These are phyloP conservation scores for Solanum phureja DNA, from an alignment of 257 asterid species.

Conservation along the genomic window DNA sequence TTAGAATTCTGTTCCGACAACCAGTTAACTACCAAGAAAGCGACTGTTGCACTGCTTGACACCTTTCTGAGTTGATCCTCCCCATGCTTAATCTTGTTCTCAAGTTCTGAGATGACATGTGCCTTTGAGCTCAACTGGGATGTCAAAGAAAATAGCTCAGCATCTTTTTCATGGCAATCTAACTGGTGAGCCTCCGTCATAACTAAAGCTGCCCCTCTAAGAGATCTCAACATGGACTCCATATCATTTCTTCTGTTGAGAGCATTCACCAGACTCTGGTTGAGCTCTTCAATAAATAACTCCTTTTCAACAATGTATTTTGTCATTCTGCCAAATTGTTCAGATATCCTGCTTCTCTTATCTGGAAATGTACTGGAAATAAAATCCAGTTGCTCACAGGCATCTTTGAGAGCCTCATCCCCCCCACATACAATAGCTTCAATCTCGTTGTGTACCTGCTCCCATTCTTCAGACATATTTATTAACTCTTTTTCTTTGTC, in stretches of 20 bases:
- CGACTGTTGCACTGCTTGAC: conserved; percentile 73
- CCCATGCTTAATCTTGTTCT: conserved; percentile 35
- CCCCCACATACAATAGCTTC: conserved; percentile 66
- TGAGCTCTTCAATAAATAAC: conserved; percentile 52
- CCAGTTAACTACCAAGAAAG: conserved; percentile 64
- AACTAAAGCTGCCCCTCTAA: conserved; percentile 83
- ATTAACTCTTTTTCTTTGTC: conserved; percentile 45
- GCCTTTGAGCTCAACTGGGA: conserved; percentile 38
- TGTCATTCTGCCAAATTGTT: conserved; percentile 60
- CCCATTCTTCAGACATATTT: conserved; percentile 45
- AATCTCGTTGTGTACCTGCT: conserved; percentile 40
- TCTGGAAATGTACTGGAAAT: conserved; percentile 43
- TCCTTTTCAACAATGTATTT: conserved; percentile 59
- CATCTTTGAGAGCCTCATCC: conserved; percentile 56
- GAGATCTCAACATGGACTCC: conserved; percentile 91
- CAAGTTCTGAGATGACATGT: conserved; percentile 38
- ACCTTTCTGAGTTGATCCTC: conserved; percentile 44
- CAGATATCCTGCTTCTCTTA: conserved; percentile 42
- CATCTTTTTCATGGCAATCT: conserved; percentile 65
- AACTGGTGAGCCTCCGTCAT: conserved; percentile 82
- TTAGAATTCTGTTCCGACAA: conserved; percentile 50
- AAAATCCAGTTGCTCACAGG: conserved; percentile 42
- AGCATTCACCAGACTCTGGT: conserved; percentile 60
- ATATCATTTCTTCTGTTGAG: conserved; percentile 48
- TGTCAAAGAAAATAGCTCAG: conserved; percentile 36